Percentiles rank a stretch among this genome's conserved stretches.
Conservation (phyloP, 169 alveolate species). For the Eimeria maxima region DNA sequence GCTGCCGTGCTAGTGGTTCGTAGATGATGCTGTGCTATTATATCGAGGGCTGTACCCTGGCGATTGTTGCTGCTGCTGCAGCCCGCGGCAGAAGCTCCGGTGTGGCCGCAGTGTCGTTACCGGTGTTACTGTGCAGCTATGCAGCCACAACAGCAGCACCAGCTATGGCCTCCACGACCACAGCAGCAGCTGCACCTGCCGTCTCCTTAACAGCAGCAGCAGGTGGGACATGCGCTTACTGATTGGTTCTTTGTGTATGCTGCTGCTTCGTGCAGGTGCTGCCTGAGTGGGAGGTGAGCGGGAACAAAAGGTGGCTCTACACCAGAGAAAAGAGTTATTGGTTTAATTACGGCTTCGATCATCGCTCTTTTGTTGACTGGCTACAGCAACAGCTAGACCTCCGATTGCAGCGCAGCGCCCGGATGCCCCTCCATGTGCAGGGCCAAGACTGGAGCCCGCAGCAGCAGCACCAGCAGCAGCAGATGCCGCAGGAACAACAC, state of each 20-base stretch:
- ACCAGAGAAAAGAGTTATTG: conserved; percentile 50
- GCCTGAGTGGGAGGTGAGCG: conserved; percentile 71
- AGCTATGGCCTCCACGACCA: no score
- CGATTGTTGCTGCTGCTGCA: no score
- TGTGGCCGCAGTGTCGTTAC: no score
- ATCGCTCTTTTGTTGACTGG: conserved; percentile 7
- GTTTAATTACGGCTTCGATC: conserved; percentile 75
- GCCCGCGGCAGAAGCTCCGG: no score
- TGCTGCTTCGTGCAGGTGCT: conserved; percentile 30
- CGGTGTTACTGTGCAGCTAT: not conserved
- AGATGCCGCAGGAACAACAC: not conserved
- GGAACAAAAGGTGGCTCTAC: conserved; percentile 64
- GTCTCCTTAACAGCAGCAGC: not conserved
- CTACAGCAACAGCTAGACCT: conserved; percentile 46
- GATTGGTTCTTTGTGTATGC: not conserved
- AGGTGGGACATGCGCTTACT: not conserved
- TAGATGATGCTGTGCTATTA: no score
- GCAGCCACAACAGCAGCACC: not conserved
- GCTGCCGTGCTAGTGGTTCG: not conserved
- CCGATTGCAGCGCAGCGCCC: conserved; percentile 47
- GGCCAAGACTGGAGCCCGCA: not conserved
- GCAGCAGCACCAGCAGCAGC: conserved; percentile 17
- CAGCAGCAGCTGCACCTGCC: not conserved
- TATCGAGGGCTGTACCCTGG: no score
- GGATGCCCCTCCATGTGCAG: conserved; percentile 15